Evolutionary conservation across 257 asterid species (phyloP), one percentile per base, ranked within the genome.

Genomic region (Gentiana dahurica): DNA sequence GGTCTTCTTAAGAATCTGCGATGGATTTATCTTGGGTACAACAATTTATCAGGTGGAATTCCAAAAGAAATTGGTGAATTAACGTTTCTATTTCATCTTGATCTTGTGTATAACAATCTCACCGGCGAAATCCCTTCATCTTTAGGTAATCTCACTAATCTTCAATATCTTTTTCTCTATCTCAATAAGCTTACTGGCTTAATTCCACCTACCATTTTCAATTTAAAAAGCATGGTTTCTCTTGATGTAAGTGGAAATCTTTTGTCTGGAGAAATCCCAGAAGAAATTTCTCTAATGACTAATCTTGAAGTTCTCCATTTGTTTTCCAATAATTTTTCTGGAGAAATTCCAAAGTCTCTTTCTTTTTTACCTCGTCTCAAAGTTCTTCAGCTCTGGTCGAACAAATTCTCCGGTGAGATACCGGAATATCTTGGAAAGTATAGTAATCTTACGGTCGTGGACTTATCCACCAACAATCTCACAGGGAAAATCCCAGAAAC

Each of bases 341-440:
- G 97, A 36, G 77, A 55, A 67, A 86, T 89, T 45, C 97, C 97
- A 0, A 49, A 43, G 6, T 63, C 93, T 43, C 62, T 89, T 6
- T 49, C 94, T 5, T 78, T 57, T 0, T 66, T 89, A 68, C 83
- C 95, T 50, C 67, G 46, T 10, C 93, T 89, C 39, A 79, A 77
- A 71, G 77, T 86, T 56, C 89, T 86, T 71, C 97, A 89, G 37
- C 32, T 89, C 3, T 89, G 97, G 97, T 81, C 87, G 8, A 89
- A 89, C 36, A 51, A 57, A 35, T 70, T 89, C 9, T 73, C 80
- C 0, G 97, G 94, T 15, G 64, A 78, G 15, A 83, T 89, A 7
- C 97, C 97, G 0, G 1, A 43, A 37, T 71, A 75, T 39, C 84
- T 86, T 8, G 97, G 97, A 4, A 77, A 44, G 49, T 24, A 48